A percentile compares a stretch with the other conserved stretches of the same genome.
These are phyloP conservation scores for Aspergillus steynii DNA, from an alignment of 495 filamentous ascomycete genomes.

Conservation along the genomic window DNA sequence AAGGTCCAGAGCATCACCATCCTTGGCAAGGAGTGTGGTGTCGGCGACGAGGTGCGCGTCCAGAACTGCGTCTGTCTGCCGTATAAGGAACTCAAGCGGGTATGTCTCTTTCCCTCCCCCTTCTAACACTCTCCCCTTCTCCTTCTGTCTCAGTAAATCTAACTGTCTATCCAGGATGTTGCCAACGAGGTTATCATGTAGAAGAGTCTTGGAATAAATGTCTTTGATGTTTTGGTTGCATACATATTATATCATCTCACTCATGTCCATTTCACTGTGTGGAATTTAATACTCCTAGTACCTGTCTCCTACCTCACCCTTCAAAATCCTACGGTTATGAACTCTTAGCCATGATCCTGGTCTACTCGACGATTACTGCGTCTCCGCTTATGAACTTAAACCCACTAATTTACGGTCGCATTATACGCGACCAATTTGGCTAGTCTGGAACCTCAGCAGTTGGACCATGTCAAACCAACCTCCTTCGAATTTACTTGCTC, in stretches of 20 bases:
- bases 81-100: constrained; percentile 97
- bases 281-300: constrained; percentile 5
- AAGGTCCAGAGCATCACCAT: constrained; percentile 99
- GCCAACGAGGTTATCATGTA: constrained; percentile 97
- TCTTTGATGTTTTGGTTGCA: neutral
- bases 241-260: neutral
- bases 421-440: neutral
- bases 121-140: neutral
- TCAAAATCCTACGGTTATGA: neutral
- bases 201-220: constrained; percentile 17
- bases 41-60: constrained; percentile 92
- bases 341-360: neutral
- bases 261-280: constrained; percentile 6
- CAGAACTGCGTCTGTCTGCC: constrained; percentile 99
- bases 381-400: neutral
- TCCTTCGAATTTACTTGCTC: too few species aligned
- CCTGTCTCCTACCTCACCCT: too few species aligned
- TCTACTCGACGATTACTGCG: neutral
- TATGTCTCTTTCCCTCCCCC: constrained; percentile 48
- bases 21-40: constrained; percentile 92
- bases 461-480: neutral
- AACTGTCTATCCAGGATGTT: constrained; percentile 63
- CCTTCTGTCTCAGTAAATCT: constrained; percentile 8
- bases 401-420: neutral
- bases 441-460: neutral